A percentile compares a stretch with the other conserved stretches of the same genome.
These are phyloP conservation scores for Emiliania huxleyi DNA, from an alignment of 78 protist species.

Conservation along the genomic window DNA sequence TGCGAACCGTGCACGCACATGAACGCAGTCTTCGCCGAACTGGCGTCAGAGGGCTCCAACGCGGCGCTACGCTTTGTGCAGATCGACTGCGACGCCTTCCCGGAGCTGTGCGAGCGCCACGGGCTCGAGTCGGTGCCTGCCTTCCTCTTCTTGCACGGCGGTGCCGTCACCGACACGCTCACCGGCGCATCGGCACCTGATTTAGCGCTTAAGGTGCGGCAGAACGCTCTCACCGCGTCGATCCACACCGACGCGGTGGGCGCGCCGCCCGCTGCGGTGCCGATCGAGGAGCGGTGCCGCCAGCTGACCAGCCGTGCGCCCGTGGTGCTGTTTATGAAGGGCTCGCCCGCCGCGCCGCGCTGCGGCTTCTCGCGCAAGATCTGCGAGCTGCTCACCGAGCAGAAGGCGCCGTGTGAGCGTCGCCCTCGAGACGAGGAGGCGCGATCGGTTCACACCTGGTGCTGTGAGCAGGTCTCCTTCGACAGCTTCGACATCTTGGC, in stretches of 20 bases:
- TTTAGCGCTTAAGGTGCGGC: neutral
- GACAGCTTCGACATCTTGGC: conserved; percentile 72
- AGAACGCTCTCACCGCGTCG: neutral
- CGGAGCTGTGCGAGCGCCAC: conserved; percentile 56
- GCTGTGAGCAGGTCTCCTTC: conserved; percentile 54
- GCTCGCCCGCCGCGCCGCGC: conserved; percentile 77
- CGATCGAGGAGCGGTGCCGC: conserved; percentile 34
- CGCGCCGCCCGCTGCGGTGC: neutral
- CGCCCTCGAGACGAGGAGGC: too few relatives aligned
- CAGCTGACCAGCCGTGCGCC: conserved; percentile 49
- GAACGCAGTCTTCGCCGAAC: conserved; percentile 62
- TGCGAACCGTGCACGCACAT: conserved; percentile 66
- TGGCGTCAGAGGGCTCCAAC: conserved; percentile 51
- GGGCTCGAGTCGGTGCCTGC: conserved; percentile 72
- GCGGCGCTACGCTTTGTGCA: conserved; percentile 37
- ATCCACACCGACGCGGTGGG: neutral
- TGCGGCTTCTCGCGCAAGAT: conserved; percentile 79
- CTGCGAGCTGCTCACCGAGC: neutral
- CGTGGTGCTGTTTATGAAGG: conserved; percentile 85
- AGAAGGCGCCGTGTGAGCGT: too few relatives aligned
- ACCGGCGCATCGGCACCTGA: conserved; percentile 58
- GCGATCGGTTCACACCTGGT: too few relatives aligned
- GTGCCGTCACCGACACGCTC: neutral
- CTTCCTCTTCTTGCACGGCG: conserved; percentile 41
- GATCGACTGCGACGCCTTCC: conserved; percentile 73